These are phyloP conservation scores for Amanita jacksonii DNA, from an alignment of 768 basidiomycete species.

Conservation along the genomic window DNA sequence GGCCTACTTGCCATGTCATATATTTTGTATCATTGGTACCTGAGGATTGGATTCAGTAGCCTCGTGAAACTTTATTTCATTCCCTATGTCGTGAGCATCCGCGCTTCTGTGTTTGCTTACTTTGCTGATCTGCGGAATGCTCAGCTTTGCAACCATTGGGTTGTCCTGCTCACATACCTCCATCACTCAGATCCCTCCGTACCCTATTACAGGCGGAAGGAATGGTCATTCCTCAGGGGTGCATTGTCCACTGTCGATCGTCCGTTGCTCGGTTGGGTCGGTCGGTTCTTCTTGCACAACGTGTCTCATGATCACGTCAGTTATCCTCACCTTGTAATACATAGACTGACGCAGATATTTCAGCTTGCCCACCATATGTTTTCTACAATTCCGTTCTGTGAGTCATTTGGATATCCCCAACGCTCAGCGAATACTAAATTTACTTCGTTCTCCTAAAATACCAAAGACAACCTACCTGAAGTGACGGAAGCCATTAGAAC, in stretches of 20 bases:
- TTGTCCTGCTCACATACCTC: conserved; percentile 52
- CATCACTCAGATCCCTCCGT: conserved; percentile 59
- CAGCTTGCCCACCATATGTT: conserved; percentile 58
- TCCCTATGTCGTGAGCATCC: too few relatives aligned
- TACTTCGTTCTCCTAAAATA: too few relatives aligned
- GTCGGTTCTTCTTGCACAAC: conserved; percentile 47
- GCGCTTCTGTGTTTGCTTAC: too few relatives aligned
- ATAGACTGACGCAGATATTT: conserved; percentile 37
- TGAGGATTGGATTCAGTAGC: too few relatives aligned
- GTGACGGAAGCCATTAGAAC: conserved; percentile 37
- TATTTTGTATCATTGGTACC: too few relatives aligned
- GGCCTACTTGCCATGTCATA: conserved; percentile 34
- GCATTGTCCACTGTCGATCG: conserved; percentile 54
- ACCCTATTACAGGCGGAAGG: conserved; percentile 37
- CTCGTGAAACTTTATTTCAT: too few relatives aligned
- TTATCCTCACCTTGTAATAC: not conserved
- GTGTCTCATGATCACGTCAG: conserved; percentile 11
- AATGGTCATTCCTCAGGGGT: conserved; percentile 54
- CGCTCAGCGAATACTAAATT: not conserved
- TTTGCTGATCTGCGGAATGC: too few relatives aligned
- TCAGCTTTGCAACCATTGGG: too few relatives aligned
- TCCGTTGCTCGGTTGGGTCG: conserved; percentile 49
- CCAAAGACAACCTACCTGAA: conserved; percentile 38
- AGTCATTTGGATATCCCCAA: conserved; percentile 19
- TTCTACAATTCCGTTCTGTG: conserved; percentile 49